Evolutionary conservation across 2,329 filamentous ascomycete species (phyloP), one percentile per base, ranked within the genome.

Genomic region (Septoria linicola): DNA sequence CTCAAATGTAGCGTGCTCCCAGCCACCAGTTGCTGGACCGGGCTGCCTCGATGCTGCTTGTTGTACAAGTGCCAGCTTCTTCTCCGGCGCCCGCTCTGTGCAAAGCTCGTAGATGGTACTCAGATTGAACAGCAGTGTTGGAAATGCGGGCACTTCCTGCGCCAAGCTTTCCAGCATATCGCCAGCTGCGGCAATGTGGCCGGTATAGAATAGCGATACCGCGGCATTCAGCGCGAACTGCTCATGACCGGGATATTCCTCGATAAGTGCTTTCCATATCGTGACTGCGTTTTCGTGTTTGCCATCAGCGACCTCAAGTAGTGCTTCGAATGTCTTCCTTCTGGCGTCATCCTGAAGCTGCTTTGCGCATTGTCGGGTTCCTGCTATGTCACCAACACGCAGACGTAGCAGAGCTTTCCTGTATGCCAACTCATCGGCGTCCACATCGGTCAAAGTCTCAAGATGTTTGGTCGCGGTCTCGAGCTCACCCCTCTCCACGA

Each of bases 31-130:
- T 11, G 53, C 49, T 11, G 62, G 49, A 7, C 14, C 21, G 31
- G 63, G 59, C 4, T 41, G 44, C 30, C 57, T 58, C 3, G 42
- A 39, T 4, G 64, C 64, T 14, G 60, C 51, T 31, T 45, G 49
- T n/a, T 59, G 47, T 8, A 87, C 84, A 14, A 97, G 74, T 20
- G 73, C 75, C 23, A 80, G 70, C 75, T 97, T 97, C 61, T 87
- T 70, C 10, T 78, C 78, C 41, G 81, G 76, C 35, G 88, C 81
- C 55, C 81, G 80, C 62, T 97, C 91, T 0, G 88, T 91, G 66
- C 88, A 93, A 6, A 97, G 78, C 70, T 97, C 93, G 67, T 95
- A 97, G 62, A 96, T 82, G 0, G 92, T 97, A 8, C 85, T 83
- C 10, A 99, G 71, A 67, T 97, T 97, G 72, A 96, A 95, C 0